Base-by-base conservation (phyloP, 2,329 filamentous ascomycete species). In the Microcera coccophila region DNA sequence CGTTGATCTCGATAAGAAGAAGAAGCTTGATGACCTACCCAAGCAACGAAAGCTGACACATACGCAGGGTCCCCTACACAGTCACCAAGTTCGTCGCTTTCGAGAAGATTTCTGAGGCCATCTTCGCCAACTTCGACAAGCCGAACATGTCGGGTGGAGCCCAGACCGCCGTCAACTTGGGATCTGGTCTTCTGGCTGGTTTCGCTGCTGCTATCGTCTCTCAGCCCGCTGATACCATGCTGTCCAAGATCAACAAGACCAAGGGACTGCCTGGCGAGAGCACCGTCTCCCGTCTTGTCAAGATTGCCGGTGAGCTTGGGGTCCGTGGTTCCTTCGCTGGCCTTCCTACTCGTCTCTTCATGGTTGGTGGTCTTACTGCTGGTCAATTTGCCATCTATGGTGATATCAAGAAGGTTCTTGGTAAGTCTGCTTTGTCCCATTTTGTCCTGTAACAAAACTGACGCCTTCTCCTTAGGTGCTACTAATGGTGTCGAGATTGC, bases 181-280 rank as follows among this genome's bases (percentile, higher is more conserved):
- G 68, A 57, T 68, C 69, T 46, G 69, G 69, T 68, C 63, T 72
- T 50, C 63, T 71, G 48, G 69, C 69, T 50, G 69, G 88, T 85
- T 89, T 94, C 74, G 88, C 87, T 61, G 88, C 88, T 60, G 88
- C 88, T 65, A 67, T 91, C 60, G 79, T 94, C 66, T 94, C 88
- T 52, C 88, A 94, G 76, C 88, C 88, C 59, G 88, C 88, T 67
- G 88, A 94, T 70, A 94, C 88, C 65, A 94, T 94, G 88, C 83
- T 94, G 53, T 86, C 81, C 74, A 93, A 91, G 82, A 93, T 94
- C 79, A 94, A 94, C 85, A 93, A 93, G 85, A 88, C 85, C 72
- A 83, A 88, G 77, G 88, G 86, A 72, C 75, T 82, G 48, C 87
- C 88, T 55, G 88, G 88, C 76, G 87, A 94, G 76, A 82, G 88